Evolutionary conservation across 345 rosid species (phyloP), one percentile per base, ranked within the genome.

Genomic region (Linum trigynum): DNA sequence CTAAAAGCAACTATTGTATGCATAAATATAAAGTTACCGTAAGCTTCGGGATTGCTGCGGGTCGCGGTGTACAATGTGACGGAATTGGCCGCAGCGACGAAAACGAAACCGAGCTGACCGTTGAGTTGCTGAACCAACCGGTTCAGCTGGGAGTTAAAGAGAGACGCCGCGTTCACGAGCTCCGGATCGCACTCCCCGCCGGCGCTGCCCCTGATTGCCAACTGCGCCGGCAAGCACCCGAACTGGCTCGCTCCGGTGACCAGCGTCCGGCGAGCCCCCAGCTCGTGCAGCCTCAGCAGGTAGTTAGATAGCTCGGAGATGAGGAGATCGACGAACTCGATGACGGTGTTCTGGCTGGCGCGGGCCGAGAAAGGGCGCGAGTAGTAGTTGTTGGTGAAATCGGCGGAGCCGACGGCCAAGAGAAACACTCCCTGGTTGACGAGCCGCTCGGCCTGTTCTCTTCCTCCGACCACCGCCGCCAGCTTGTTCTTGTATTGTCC

Each of bases 381-480:
- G 73, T 76, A 86, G 71, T 89, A 89, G 79, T 89, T 89, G 71
- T 89, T 89, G 39, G 86, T 88, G 8, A 89, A 89, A 66, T 85
- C 96, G 60, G 86, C 86, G 62, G 88, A 92, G 0, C 92, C 96
- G 17, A 89, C 79, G 0, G 92, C 83, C 65, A 84, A 78, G 45
- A 89, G 76, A 17, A 83, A 81, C 35, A 89, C 75, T 16, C 83
- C 81, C 62, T 70, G 45, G 36, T 70, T 81, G 42, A 86, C 87
- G 38, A 89, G 79, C 64, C 67, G 75, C 58, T 74, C 70, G 38
- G 84, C 64, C 62, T 71, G 84, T 11, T 50, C 70, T 23, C 32
- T 23, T 11, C 62, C 39, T 66, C 92, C 90, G 23, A 83, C 61
- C 11, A 86, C 67, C 14, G 78, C 78, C 37, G 70, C 67, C 51